A percentile compares a stretch with the other conserved stretches of the same genome.
Conservation (phyloP, 345 rosid species). For the Hibiscus mutabilis region DNA sequence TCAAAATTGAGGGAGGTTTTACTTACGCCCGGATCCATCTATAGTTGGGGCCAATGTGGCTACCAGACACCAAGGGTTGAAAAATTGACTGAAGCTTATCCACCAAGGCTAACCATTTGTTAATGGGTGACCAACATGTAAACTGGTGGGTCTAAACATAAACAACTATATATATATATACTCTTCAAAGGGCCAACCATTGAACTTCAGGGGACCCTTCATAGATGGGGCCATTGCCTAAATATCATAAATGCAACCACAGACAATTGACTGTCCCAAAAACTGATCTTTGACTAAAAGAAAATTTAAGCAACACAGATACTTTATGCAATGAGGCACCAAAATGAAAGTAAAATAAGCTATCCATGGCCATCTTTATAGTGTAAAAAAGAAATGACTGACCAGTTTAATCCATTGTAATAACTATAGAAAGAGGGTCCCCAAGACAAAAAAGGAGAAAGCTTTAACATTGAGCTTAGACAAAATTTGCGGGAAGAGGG, state of each 20-base stretch:
- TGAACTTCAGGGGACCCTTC: conserved; percentile 16
- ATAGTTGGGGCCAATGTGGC: not conserved
- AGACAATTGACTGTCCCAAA: conserved; percentile 1
- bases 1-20: too few species aligned
- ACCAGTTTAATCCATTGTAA: too few species aligned
- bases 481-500: too few species aligned
- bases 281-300: conserved; percentile 3
- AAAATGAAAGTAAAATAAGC: too few species aligned
- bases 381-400: too few species aligned
- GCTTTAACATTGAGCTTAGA: too few species aligned
- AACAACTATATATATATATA: conserved; percentile 22
- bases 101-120: conserved; percentile 20
- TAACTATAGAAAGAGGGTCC: too few species aligned
- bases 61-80: not conserved
- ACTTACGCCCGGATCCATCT: too few species aligned
- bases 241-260: conserved; percentile 12
- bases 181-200: conserved; percentile 22
- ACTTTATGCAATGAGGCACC: not conserved
- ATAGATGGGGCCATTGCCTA: conserved; percentile 20
- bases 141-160: conserved; percentile 21
- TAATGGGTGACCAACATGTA: conserved; percentile 13
- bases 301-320: not conserved
- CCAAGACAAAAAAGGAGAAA: too few species aligned
- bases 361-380: too few species aligned
- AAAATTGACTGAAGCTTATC: conserved; percentile 14